Percentiles rank a stretch among this genome's conserved stretches.
These are phyloP conservation scores for Leccinum aurantiacum DNA, from an alignment of 768 basidiomycete species.

Conservation along the genomic window DNA sequence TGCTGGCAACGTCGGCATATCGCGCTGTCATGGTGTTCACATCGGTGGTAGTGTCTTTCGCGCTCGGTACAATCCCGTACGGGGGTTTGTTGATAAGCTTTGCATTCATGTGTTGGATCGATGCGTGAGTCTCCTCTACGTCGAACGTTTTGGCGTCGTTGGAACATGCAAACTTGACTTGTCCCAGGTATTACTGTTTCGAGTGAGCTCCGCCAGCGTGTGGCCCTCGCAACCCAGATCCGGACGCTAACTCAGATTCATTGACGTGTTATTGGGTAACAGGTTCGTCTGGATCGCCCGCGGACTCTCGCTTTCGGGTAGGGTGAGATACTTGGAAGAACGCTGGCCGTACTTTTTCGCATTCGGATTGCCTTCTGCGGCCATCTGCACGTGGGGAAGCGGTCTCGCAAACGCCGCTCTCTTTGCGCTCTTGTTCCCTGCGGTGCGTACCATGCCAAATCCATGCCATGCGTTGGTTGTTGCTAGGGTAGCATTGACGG, in stretches of 20 bases:
- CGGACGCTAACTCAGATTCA: not conserved
- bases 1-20: conserved; percentile 79
- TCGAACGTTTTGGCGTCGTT: not conserved
- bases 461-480: too few relatives aligned
- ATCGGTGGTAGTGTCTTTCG: conserved; percentile 67
- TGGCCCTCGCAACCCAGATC: conserved; percentile 1
- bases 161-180: conserved; percentile 6
- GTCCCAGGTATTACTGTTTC: conserved; percentile 79
- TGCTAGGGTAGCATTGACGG: conserved; percentile 1
- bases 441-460: conserved; percentile 44
- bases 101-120: conserved; percentile 80
- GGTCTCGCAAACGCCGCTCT: conserved; percentile 77
- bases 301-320: conserved; percentile 63
- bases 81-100: conserved; percentile 63
- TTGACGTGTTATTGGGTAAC: conserved; percentile 13
- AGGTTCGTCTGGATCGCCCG: conserved; percentile 82
- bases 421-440: conserved; percentile 81
- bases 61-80: conserved; percentile 61
- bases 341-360: conserved; percentile 88
- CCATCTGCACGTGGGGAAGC: conserved; percentile 70
- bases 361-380: conserved; percentile 78
- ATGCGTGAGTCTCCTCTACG: conserved; percentile 60
- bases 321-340: conserved; percentile 78
- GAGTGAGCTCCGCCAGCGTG: conserved; percentile 53
- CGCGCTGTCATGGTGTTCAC: conserved; percentile 80